Base-by-base conservation (phyloP, 129 eudicot genomes). In the Chrysanthemum lavandulifolium region DNA sequence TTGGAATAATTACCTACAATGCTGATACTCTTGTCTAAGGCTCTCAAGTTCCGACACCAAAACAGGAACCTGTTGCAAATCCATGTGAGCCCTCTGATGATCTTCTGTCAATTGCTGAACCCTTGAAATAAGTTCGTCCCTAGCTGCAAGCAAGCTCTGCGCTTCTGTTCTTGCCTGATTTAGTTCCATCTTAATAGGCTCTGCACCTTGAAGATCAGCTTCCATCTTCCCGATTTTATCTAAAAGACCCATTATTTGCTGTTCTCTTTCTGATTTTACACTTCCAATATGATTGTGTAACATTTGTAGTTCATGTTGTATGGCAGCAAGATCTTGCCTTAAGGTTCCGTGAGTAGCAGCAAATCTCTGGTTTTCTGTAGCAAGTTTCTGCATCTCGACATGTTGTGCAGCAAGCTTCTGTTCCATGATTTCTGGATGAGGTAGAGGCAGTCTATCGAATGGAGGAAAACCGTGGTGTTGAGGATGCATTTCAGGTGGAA, bases 1-100 rank as follows among this genome's bases (percentile, higher is more conserved):
- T 57, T 58, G 54, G 52, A 71, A 31, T 23, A 55, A 12, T 31
- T 77, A 91, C 97, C 96, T 84, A 84, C 80, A 86, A 78, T 85
- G 91, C 65, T 92, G 97, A 85, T 84, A 92, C 82, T 92, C 97
- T 74, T 89, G 93, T 71, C 94, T 83, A 63, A 89, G 88, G 81
- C 83, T 47, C 78, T 92, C 89, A 56, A 86, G 94, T 78, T 92
- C 96, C 33, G 89, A 74, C 83, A 89, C 61, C 71, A 92, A 40
- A 62, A 81, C 68, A 65, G 94, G 96, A 56, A 92, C 66, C 73
- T 92, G 97, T 65, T 83, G 93, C 69, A 86, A 75, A 65, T 92
- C 96, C 72, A 85, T 55, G 68, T 85, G 88, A 58, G 82, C 86
- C 81, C 84, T 85, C 74, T 88, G 96, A 76, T 84, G 87, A 77